Base-by-base conservation (phyloP, 139 green algal genomes). In the Chlamydomonas schloesseri region DNA sequence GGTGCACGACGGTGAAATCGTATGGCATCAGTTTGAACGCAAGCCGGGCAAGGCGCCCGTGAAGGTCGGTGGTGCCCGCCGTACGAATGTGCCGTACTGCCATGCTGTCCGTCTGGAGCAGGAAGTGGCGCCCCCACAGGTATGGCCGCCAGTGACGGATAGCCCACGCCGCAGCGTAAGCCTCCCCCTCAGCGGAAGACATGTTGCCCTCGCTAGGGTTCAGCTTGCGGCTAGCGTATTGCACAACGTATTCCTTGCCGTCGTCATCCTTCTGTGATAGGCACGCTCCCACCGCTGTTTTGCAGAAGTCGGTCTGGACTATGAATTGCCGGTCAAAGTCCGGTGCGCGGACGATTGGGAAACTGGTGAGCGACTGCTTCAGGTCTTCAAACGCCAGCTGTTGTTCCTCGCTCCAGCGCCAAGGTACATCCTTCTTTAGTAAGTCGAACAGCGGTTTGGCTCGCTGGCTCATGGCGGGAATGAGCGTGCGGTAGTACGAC, bases 111-210 rank as follows among this genome's bases (percentile, higher is more conserved):
- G 88, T 91, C 24, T 81, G 17, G 1, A 88, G 23, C 1, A n/a
- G 73, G 47, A 91, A 86, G 14, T 70, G 55, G 6, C 18, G 4
- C 10, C 88, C 82, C 53, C 88, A 70, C n/a, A 91, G 62, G 37
- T 87, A 86, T 20, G 70, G 58, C 11, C 82, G 46, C 3, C 86
- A 87, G 14, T 85, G 68, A 28, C 73, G 18, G 26, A 72, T 33
- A 0, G 47, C 83, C 62, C 46, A 88, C 9, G 70, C 73, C 11
- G 50, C 60, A 50, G 83, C 83, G 1, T 79, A 42, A 21, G 68
- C 57, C 62, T 91, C 88, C 3, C 88, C 88, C 24, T 87, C 68
- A 20, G 60, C 81, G 34, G 50, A 29, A 33, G 70, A 47, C 55
- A 87, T 87, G 31, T 79, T 86, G 18, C 11, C 14, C 60, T 91